Percentiles rank a stretch among this genome's conserved stretches.
Evolutionary conservation across 225 moss, liverwort and hornwort genomes (phyloP).

Genomic region (Ulota crispa): DNA sequence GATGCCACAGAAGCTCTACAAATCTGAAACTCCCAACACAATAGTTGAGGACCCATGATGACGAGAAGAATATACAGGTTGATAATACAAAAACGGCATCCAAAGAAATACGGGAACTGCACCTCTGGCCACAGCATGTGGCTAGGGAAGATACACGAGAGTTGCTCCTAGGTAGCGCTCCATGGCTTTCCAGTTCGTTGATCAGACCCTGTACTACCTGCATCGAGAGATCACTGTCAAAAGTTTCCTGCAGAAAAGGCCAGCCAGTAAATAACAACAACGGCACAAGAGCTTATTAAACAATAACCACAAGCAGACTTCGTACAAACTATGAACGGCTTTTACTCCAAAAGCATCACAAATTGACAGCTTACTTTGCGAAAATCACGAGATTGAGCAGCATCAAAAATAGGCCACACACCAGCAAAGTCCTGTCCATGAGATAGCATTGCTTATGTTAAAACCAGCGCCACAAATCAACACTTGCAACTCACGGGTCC

Average conservation of each 20-base stretch:
- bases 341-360: neutral
- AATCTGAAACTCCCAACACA: conserved; percentile 55
- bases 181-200: conserved; percentile 93
- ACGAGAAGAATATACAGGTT: neutral
- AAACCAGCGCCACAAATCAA: neutral
- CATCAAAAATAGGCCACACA: conserved; percentile 99
- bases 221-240: conserved; percentile 27
- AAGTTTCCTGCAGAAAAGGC: neutral
- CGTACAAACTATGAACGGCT: neutral
- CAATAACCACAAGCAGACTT: neutral
- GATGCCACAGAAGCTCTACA: conserved; percentile 97
- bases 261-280: neutral
- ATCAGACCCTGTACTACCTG: conserved; percentile 98
- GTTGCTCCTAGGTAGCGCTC: conserved; percentile 94
- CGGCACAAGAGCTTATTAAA: neutral
- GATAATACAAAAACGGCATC: neutral
- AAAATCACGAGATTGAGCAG: conserved; percentile 98
- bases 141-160: conserved; percentile 95
- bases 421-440: conserved; percentile 86
- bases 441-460: conserved; percentile 13
- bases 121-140: conserved; percentile 98
- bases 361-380: conserved; percentile 65
- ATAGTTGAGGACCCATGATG: conserved; percentile 1
- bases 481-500: conserved; percentile 1
- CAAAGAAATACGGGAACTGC: conserved; percentile 8